A percentile compares a stretch with the other conserved stretches of the same genome.
These are phyloP conservation scores for Fomes fomentarius DNA, from an alignment of 1,284 basidiomycete species.

Conservation along the genomic window DNA sequence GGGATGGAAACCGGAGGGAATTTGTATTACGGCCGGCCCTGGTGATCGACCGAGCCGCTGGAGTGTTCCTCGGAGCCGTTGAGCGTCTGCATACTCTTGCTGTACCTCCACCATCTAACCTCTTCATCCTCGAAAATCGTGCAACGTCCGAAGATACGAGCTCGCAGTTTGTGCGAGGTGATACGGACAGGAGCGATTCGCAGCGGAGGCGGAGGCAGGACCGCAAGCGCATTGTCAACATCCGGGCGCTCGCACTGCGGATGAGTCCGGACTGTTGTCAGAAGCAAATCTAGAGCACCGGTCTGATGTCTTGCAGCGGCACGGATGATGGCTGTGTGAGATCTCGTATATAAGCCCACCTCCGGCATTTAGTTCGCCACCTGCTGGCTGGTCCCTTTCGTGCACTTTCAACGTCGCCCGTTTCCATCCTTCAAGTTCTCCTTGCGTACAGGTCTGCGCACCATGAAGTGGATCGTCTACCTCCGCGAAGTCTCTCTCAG, in stretches of 20 bases:
- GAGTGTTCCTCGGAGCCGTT: too few relatives aligned
- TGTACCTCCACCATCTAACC: too few relatives aligned
- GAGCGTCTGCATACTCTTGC: too few relatives aligned
- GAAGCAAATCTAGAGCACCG: constrained; percentile 1
- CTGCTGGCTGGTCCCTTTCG: constrained; percentile 17
- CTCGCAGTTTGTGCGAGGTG: too few relatives aligned
- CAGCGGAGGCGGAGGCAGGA: too few relatives aligned
- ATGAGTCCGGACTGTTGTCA: neutral
- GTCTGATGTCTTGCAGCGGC: constrained; percentile 6
- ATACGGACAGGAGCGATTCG: too few relatives aligned
- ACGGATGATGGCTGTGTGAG: constrained; percentile 12
- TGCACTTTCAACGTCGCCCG: constrained; percentile 14
- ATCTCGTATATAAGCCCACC: constrained; percentile 9
- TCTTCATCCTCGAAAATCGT: too few relatives aligned
- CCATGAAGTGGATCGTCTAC: constrained; percentile 11
- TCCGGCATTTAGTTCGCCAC: neutral
- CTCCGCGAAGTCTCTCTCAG: constrained; percentile 9
- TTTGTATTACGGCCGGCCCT: too few relatives aligned
- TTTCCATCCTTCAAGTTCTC: constrained; percentile 2
- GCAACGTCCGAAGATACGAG: too few relatives aligned
- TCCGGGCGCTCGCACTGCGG: neutral
- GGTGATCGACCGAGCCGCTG: too few relatives aligned
- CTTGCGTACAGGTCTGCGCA: constrained; percentile 18
- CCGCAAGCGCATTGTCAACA: too few relatives aligned
- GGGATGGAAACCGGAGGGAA: neutral